Evolutionary conservation across 73 alveolate species (phyloP), one percentile per base, ranked within the genome.

Genomic region (Blepharisma stoltei): DNA sequence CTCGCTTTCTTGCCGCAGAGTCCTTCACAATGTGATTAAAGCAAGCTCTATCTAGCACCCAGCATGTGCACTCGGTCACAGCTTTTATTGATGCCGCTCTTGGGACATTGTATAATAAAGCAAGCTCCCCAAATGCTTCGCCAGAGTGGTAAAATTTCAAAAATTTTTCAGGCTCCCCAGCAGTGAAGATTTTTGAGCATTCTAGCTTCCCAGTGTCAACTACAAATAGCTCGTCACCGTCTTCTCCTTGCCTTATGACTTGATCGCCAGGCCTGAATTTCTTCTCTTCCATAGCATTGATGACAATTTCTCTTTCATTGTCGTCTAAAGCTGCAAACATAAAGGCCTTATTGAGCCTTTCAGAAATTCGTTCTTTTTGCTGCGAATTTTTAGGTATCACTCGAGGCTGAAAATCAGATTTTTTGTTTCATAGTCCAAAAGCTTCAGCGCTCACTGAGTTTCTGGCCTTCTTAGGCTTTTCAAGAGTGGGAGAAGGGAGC

Each of bases 381-480:
- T 95, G 98, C 23, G 83, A 87, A 55, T 83, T 81, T 83, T 95
- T 95, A 43, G 88, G 92, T 5, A 95, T 86, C 7, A 92, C 90
- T 70, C 83, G 86, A 6, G 99, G 96, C 67, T 83, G 81, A 76
- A 88, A 95, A 71, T 91, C 95, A 53, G 83, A 92, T 67, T 92
- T 94, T 78, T 94, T 91, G 78, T 95, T 93, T 84, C 87, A 92
- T n/a, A 65, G 43, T 14, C 99, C 98, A 83, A 88, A 95, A 20
- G 95, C 99, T 82, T 95, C 99, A 6, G 99, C 98, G 52, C 94
- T 78, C 6, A 95, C 99, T 37, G 97, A 80, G 53, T 84, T 66
- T 81, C 89, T 81, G 18, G 71, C 55, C 20, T 54, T 14, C 53
- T 75, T 11, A 49, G 76, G 76, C 52, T 80, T 48, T 80, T 80